Conservation (phyloP, 2,329 filamentous ascomycete genomes). For the Peltaster fructicola region DNA sequence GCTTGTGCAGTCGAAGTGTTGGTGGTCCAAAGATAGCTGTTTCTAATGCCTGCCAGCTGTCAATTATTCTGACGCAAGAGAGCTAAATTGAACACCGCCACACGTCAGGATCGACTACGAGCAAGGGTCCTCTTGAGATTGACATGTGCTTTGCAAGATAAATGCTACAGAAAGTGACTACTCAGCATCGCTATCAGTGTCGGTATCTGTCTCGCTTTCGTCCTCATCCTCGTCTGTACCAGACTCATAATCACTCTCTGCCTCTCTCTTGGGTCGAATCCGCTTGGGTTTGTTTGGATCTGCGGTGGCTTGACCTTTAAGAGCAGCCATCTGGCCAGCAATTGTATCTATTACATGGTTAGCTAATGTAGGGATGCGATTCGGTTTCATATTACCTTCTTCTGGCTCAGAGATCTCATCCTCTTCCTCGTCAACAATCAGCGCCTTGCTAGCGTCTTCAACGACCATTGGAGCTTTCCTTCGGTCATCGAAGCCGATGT, state of each 20-base stretch:
- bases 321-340: conserved; percentile 21
- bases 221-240: conserved; percentile 19
- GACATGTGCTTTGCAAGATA: no score
- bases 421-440: conserved; percentile 46
- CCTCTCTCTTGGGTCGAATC: conserved; percentile 1
- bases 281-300: conserved; percentile 8
- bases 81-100: no score
- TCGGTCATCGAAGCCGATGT: conserved; percentile 84
- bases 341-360: conserved; percentile 16
- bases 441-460: conserved; percentile 74
- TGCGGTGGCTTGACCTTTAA: conserved; percentile 17
- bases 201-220: conserved; percentile 36
- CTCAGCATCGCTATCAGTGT: conserved; percentile 67
- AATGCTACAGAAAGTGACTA: no score
- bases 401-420: conserved; percentile 97
- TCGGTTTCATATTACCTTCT: conserved; percentile 48
- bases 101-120: no score
- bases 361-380: no score
- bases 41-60: no score
- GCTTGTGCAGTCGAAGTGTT: no score
- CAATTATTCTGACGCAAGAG: no score
- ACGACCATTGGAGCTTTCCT: conserved; percentile 78
- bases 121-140: no score
- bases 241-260: conserved; percentile 20
- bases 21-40: no score